phyloP scores from a whole-genome alignment of 352 stramenopile genomes.

The Globisporangium carolinianum region DNA sequence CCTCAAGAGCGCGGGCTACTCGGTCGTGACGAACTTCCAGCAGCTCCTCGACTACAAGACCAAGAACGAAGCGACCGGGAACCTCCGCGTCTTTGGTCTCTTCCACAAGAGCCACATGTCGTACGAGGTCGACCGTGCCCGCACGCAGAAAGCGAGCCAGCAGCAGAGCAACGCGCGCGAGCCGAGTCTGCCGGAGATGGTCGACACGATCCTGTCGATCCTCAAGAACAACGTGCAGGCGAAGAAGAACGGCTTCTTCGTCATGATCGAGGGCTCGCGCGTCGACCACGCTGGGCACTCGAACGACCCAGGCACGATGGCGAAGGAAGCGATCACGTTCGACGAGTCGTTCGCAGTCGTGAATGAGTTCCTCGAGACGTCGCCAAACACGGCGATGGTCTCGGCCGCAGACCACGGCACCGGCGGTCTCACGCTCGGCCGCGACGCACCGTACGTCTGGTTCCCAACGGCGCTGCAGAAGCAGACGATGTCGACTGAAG shows the following conservation, averaged over 20 bases:
- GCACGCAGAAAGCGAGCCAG: slow-evolving; percentile 25
- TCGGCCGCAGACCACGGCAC: slow-evolving; percentile 62
- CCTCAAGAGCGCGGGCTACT: slow-evolving; percentile 35
- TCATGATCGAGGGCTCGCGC: slow-evolving; percentile 73
- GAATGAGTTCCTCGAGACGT: slow-evolving; percentile 40
- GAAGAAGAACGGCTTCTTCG: slow-evolving; percentile 69
- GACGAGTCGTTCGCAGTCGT: slow-evolving; percentile 63
- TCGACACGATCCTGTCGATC: slow-evolving; percentile 46
- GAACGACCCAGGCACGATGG: slow-evolving; percentile 64
- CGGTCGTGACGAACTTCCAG: slow-evolving; percentile 43
- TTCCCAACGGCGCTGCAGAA: slow-evolving; percentile 33
- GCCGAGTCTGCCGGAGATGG: slow-evolving; percentile 57
- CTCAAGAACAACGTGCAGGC: slow-evolving; percentile 64
- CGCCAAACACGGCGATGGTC: slow-evolving; percentile 46
- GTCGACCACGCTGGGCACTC: slow-evolving; percentile 62
- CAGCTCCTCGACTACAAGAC: slow-evolving; percentile 46
- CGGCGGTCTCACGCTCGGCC: slow-evolving; percentile 50
- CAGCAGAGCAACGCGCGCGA: slow-evolving; percentile 29
- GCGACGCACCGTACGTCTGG: slow-evolving; percentile 41
- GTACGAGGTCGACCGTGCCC: slow-evolving; percentile 56
- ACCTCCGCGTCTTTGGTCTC: slow-evolving; percentile 48
- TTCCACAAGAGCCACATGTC: slow-evolving; percentile 62
- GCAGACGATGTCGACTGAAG: slow-evolving; percentile 58
- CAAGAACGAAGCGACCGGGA: slow-evolving; percentile 33
- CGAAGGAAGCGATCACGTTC: slow-evolving; percentile 60